These are phyloP conservation scores for Populus tomentosa DNA, from an alignment of 441 rosid genomes.

Conservation along the genomic window DNA sequence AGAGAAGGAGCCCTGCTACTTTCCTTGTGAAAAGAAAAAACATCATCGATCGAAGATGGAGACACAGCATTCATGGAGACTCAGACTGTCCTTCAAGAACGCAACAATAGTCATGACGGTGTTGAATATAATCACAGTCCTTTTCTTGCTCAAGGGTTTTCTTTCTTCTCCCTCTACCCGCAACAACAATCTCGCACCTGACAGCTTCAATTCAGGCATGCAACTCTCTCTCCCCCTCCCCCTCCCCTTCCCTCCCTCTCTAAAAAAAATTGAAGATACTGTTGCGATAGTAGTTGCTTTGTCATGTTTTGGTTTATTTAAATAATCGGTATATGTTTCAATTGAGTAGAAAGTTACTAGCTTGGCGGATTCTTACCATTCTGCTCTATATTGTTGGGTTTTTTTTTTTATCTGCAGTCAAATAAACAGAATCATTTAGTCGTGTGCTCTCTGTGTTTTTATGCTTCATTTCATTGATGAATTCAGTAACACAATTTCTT, in stretches of 20 bases:
- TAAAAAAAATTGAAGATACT: background rate
- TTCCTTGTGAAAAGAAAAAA: too few species aligned
- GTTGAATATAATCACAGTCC: slow-evolving; percentile 47
- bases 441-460: background rate
- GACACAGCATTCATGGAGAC: slow-evolving; percentile 50
- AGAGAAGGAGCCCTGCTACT: background rate
- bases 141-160: slow-evolving; percentile 58
- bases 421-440: background rate
- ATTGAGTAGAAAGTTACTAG: background rate
- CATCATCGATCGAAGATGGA: slow-evolving; percentile 30
- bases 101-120: slow-evolving; percentile 65
- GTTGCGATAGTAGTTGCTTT: background rate
- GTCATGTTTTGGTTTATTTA: background rate
- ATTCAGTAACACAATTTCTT: background rate
- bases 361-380: background rate
- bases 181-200: slow-evolving; percentile 28
- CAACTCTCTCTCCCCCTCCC: too few species aligned
- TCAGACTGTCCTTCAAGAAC: slow-evolving; percentile 72
- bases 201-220: slow-evolving; percentile 36
- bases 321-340: slow-evolving; percentile 6
- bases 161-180: slow-evolving; percentile 40
- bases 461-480: background rate
- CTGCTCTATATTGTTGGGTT: background rate
- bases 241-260: background rate
- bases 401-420: background rate